Conservation (phyloP, 495 filamentous ascomycete species). For the Penicillium longicatenatum region DNA sequence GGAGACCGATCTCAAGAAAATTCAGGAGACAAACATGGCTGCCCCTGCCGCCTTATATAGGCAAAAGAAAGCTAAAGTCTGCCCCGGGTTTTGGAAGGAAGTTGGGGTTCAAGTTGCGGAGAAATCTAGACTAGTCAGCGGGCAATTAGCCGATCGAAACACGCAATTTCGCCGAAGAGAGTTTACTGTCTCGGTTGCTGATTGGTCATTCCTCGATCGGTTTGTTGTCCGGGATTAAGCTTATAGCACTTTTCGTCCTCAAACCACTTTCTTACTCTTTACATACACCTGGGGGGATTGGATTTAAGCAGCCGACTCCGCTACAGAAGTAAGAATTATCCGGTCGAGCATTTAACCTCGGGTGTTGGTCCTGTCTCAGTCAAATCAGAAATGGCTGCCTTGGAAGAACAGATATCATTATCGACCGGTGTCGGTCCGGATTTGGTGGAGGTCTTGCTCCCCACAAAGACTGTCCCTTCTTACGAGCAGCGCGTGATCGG, state of each 20-base stretch:
- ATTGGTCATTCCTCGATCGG: neutral
- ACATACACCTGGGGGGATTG: neutral
- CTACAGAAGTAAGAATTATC: neutral
- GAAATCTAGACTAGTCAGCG: neutral
- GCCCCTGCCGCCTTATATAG: neutral
- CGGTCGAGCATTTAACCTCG: neutral
- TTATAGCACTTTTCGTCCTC: neutral
- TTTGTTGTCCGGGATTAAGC: neutral
- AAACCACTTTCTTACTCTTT: neutral
- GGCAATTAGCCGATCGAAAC: neutral
- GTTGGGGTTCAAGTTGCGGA: neutral
- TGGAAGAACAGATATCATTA: neutral
- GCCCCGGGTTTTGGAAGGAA: neutral
- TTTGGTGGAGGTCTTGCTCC: neutral
- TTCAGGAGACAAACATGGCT: neutral
- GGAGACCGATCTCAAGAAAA: neutral
- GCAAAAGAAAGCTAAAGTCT: neutral
- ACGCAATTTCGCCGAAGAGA: neutral
- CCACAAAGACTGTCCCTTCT: neutral
- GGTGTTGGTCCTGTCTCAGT: neutral
- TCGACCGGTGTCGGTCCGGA: neutral
- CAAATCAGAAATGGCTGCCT: neutral
- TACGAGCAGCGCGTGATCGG: conserved; percentile 5
- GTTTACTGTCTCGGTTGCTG: neutral
- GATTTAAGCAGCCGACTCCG: neutral